A percentile compares a stretch with the other conserved stretches of the same genome.
These are phyloP conservation scores for Coemansia sp. DNA, from an alignment of 192 early-diverging fungal genomes.

Conservation along the genomic window DNA sequence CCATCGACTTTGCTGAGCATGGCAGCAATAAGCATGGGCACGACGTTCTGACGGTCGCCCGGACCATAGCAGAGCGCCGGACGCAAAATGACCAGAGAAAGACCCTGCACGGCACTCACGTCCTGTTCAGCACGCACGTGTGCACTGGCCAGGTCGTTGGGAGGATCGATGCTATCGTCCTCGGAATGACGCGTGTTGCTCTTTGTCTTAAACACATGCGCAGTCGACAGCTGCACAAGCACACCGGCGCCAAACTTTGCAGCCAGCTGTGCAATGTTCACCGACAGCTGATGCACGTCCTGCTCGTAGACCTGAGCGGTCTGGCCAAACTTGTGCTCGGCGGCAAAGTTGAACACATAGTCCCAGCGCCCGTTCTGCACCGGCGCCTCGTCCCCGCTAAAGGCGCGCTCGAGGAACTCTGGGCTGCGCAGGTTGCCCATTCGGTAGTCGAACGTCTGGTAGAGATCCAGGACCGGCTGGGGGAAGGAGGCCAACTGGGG, in stretches of 20 bases:
- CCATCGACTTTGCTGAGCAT: conserved; percentile 76
- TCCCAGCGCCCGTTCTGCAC: conserved; percentile 69
- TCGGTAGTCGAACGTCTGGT: conserved; percentile 29
- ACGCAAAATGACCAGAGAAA: conserved; percentile 80
- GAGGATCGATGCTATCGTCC: conserved; percentile 16
- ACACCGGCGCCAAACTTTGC: conserved; percentile 65
- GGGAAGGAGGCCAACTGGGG: conserved; percentile 38
- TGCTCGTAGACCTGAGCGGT: conserved; percentile 61
- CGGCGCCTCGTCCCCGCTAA: conserved; percentile 45
- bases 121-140: conserved; percentile 29
- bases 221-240: conserved; percentile 86
- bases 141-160: conserved; percentile 12
- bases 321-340: conserved; percentile 91
- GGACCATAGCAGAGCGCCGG: conserved; percentile 88
- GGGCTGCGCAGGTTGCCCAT: conserved; percentile 45
- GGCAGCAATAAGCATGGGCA: conserved; percentile 89
- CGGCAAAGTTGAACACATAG: conserved; percentile 93
- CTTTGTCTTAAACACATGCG: conserved; percentile 67
- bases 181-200: conserved; percentile 7
- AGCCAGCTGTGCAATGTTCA: conserved; percentile 79
- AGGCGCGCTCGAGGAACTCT: conserved; percentile 60
- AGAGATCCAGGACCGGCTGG: conserved; percentile 7
- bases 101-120: conserved; percentile 23
- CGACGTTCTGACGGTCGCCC: conserved; percentile 62
- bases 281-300: conserved; percentile 56